phyloP scores from a whole-genome alignment of 768 basidiomycete species.

The Pleurotus salmoneostramineus region DNA sequence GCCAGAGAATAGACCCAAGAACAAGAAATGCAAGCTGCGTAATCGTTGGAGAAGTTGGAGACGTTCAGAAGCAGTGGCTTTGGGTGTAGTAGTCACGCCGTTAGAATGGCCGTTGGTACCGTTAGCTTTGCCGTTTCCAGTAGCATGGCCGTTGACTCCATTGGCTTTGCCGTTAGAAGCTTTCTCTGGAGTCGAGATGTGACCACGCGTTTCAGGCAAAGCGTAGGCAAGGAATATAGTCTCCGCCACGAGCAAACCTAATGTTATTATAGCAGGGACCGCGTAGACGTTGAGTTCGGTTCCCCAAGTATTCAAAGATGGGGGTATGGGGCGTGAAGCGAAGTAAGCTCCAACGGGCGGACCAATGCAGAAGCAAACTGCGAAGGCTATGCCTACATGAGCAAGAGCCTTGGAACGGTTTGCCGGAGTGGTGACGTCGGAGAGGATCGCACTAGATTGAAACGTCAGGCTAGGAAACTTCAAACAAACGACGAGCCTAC shows the following conservation, averaged over 20 bases:
- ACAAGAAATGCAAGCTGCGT: constrained; percentile 74
- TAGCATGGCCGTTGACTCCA: constrained; percentile 14
- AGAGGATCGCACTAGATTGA: constrained; percentile 75
- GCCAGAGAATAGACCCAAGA: constrained; percentile 89
- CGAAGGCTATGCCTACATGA: constrained; percentile 93
- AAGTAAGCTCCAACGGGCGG: constrained; percentile 97
- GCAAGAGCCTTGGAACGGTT: constrained; percentile 85
- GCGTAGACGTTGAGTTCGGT: constrained; percentile 85
- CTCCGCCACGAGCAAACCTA: constrained; percentile 74
- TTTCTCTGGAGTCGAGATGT: constrained; percentile 16
- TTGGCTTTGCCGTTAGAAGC: constrained; percentile 1
- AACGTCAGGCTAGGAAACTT: not conserved
- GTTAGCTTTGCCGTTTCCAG: constrained; percentile 16
- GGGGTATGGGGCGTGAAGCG: constrained; percentile 77
- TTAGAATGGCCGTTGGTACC: constrained; percentile 15
- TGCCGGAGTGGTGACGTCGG: constrained; percentile 79
- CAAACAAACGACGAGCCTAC: constrained; percentile 41
- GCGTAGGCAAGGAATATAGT: constrained; percentile 70
- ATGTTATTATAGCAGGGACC: constrained; percentile 79
- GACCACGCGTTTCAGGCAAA: constrained; percentile 85
- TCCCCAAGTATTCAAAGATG: constrained; percentile 50
- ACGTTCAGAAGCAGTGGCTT: constrained; percentile 42
- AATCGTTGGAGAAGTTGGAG: constrained; percentile 54
- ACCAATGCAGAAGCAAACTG: constrained; percentile 87
- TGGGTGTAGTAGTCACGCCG: constrained; percentile 13